Percentiles rank a stretch among this genome's conserved stretches.
Conservation (phyloP, 441 rosid genomes). For the Jatropha podagrica region DNA sequence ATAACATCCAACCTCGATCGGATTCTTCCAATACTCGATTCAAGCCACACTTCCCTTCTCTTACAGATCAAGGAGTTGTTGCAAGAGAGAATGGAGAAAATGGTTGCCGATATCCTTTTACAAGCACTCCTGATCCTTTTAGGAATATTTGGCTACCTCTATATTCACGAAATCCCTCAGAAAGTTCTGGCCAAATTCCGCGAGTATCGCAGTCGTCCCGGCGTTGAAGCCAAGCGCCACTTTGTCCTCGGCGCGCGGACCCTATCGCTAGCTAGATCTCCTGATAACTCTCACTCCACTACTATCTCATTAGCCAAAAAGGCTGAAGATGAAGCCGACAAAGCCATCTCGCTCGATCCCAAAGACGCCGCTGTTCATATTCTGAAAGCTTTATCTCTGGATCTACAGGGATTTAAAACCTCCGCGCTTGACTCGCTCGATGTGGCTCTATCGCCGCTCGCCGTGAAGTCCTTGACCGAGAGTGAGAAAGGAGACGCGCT, state of each 20-base stretch:
- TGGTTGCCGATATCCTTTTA: conserved; percentile 50
- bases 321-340: conserved; percentile 53
- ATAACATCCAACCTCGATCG: too few relatives aligned
- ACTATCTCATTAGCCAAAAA: conserved; percentile 45
- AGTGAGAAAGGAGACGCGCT: conserved; percentile 57
- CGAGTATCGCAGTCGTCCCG: conserved; percentile 33
- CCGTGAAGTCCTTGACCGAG: conserved; percentile 45
- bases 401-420: conserved; percentile 53
- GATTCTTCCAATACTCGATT: background rate
- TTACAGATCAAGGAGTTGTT: too few relatives aligned
- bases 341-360: conserved; percentile 49
- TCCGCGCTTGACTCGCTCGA: conserved; percentile 61
- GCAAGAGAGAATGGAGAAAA: conserved; percentile 14
- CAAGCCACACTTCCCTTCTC: too few relatives aligned
- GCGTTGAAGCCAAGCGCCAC: conserved; percentile 55
- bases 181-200: conserved; percentile 52
- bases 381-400: conserved; percentile 59
- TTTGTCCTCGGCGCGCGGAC: conserved; percentile 71
- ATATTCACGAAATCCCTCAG: conserved; percentile 56
- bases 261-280: conserved; percentile 48
- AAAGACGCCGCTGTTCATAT: conserved; percentile 66
- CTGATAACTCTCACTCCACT: conserved; percentile 41
- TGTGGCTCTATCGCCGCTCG: conserved; percentile 55
- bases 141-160: conserved; percentile 45
- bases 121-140: conserved; percentile 43